Base-by-base conservation (phyloP, 208 protist genomes). In the Strigomonas culicis region DNA sequence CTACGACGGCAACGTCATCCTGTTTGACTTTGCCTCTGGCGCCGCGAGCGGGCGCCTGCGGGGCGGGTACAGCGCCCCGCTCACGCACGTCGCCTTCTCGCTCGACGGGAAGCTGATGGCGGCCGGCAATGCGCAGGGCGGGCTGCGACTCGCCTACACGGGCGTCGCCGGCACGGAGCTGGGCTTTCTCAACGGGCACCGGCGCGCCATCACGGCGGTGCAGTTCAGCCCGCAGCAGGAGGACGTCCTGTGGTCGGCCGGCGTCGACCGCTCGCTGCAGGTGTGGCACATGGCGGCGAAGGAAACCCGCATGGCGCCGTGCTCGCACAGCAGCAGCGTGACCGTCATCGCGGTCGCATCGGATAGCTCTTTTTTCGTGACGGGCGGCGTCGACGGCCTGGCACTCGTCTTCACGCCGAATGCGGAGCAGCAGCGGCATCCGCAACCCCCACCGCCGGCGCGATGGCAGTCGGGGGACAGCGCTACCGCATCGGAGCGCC, bases 41-140 rank as follows among this genome's bases (percentile, higher is more conserved):
- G 25, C 61, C 25, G 66, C 77, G 11, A 82, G 77, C 57, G 70
- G 75, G 44, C 68, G 59, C 4, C 60, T 91, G 51, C 34, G 59
- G 3, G 55, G 57, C 50, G 73, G 86, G 46, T 85, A 94, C 74
- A 60, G 61, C 28, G 66, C 74, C n/a, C 84, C 90, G 2, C 25
- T 96, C 31, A 84, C 77, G 10, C 57, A 70, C 7, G 36, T 96
- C 19, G 49, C 68, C 2, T 79, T 80, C 51, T 93, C 86, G 8
- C 72, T 70, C 10, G 88, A 94, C 59, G 86, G 82, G 32, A 74
- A 73, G 68, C 75, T 77, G 59, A 79, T 96, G 52, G 82, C 85
- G 15, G 82, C 86, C 1, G 88, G 80, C 0, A 83, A 96, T 62
- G 84, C 76, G 68, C 72, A 70, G 28, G 91, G 88, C n/a, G 59